phyloP scores from a whole-genome alignment of 352 stramenopile genomes.

The Phytophthora megakarya region DNA sequence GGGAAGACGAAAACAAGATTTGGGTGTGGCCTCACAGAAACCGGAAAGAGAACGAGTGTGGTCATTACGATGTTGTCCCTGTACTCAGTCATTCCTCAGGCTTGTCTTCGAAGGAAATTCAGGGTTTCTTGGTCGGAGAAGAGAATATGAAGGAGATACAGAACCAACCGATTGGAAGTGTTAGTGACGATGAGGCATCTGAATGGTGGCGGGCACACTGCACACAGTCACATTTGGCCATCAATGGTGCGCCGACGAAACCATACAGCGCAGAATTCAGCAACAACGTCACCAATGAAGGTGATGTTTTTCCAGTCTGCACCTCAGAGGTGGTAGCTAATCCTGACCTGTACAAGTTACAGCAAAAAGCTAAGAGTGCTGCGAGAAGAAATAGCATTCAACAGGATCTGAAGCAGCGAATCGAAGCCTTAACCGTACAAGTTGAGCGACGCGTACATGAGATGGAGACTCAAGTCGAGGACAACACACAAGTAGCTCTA shows the following conservation, averaged over 20 bases:
- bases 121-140: slow-evolving; percentile 43
- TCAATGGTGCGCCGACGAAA: slow-evolving; percentile 10
- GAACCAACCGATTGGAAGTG: neutral
- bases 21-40: slow-evolving; percentile 48
- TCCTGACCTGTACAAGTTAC: slow-evolving; percentile 46
- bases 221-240: slow-evolving; percentile 47
- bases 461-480: slow-evolving; percentile 60
- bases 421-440: slow-evolving; percentile 21
- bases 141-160: neutral
- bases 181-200: slow-evolving; percentile 48
- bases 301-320: slow-evolving; percentile 36
- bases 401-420: slow-evolving; percentile 31
- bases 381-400: slow-evolving; percentile 19
- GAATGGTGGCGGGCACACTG: slow-evolving; percentile 69
- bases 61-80: neutral
- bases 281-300: slow-evolving; percentile 27
- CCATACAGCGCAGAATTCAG: slow-evolving; percentile 25
- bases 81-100: neutral
- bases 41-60: slow-evolving; percentile 4
- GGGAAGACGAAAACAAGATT: slow-evolving; percentile 50
- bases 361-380: slow-evolving; percentile 23
- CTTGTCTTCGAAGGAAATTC: slow-evolving; percentile 35
- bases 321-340: slow-evolving; percentile 60
- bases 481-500: slow-evolving; percentile 61
- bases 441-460: slow-evolving; percentile 47